phyloP scores from a whole-genome alignment of 495 filamentous ascomycete genomes.

The Daldinia decipiens region DNA sequence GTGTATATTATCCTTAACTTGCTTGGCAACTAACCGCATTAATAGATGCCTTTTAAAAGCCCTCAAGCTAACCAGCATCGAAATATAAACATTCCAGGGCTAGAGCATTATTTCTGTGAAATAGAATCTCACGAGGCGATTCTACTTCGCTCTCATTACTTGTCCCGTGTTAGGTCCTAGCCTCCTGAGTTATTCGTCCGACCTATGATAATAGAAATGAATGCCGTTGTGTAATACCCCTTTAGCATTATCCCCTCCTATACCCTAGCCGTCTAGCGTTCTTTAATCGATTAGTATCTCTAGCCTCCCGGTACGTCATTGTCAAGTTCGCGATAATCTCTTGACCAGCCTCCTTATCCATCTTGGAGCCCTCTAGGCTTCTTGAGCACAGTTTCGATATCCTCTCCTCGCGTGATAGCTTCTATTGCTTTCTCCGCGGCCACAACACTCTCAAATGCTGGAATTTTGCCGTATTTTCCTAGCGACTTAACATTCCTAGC shows the following conservation, averaged over 20 bases:
- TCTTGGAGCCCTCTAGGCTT: conserved; percentile 9
- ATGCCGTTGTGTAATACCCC: not conserved
- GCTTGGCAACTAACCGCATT: too few relatives aligned
- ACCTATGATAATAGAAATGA: not conserved
- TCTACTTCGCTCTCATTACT: not conserved
- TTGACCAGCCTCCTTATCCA: conserved; percentile 1
- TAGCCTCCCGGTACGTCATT: not conserved
- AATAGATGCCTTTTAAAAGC: not conserved
- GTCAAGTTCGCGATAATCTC: not conserved
- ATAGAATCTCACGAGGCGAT: not conserved
- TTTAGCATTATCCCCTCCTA: not conserved
- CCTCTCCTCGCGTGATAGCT: conserved; percentile 50
- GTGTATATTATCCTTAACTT: too few relatives aligned
- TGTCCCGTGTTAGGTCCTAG: not conserved
- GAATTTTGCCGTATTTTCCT: conserved; percentile 41
- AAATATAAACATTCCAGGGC: not conserved
- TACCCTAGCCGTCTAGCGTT: not conserved
- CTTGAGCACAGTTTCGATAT: conserved; percentile 31
- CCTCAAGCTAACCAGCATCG: not conserved
- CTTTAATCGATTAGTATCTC: not conserved
- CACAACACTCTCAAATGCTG: conserved; percentile 59
- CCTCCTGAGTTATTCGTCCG: not conserved
- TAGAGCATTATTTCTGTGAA: not conserved
- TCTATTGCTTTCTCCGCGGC: conserved; percentile 55
- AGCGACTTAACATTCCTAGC: conserved; percentile 38